Evolutionary conservation across 202 grass and related monocot genomes (phyloP).

Genomic region (Eragrostis tef): DNA sequence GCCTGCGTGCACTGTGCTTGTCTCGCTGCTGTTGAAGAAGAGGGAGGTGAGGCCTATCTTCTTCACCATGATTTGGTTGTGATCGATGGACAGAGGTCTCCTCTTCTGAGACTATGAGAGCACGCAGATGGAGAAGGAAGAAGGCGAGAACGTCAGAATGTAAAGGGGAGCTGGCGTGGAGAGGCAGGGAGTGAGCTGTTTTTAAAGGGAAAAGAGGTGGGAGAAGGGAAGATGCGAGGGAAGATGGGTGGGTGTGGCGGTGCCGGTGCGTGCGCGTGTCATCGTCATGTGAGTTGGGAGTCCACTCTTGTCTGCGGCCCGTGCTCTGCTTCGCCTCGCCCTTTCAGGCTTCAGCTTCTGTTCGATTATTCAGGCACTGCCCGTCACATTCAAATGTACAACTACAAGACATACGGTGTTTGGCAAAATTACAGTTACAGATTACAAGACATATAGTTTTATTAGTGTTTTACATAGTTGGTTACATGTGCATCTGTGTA

Average conservation of each 20-base stretch:
- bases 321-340: neutral
- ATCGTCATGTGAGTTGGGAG: slow-evolving; percentile 34
- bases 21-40: slow-evolving; percentile 46
- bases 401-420: neutral
- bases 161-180: neutral
- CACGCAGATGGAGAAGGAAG: neutral
- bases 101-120: no score
- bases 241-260: slow-evolving; percentile 37
- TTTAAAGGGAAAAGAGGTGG: slow-evolving; percentile 29
- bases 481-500: neutral
- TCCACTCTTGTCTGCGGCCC: neutral
- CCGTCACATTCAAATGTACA: neutral
- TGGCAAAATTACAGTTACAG: neutral
- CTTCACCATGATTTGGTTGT: slow-evolving; percentile 47
- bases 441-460: neutral
- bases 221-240: slow-evolving; percentile 14
- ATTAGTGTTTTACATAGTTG: neutral
- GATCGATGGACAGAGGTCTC: neutral
- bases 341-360: neutral
- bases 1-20: slow-evolving; percentile 60
- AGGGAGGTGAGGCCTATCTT: slow-evolving; percentile 57
- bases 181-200: neutral
- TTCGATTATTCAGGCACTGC: neutral
- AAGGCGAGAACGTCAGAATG: slow-evolving; percentile 5
- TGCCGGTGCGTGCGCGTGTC: slow-evolving; percentile 34